Percentiles rank a stretch among this genome's conserved stretches.
Conservation (phyloP, 345 rosid genomes). For the Camelina laxa region DNA sequence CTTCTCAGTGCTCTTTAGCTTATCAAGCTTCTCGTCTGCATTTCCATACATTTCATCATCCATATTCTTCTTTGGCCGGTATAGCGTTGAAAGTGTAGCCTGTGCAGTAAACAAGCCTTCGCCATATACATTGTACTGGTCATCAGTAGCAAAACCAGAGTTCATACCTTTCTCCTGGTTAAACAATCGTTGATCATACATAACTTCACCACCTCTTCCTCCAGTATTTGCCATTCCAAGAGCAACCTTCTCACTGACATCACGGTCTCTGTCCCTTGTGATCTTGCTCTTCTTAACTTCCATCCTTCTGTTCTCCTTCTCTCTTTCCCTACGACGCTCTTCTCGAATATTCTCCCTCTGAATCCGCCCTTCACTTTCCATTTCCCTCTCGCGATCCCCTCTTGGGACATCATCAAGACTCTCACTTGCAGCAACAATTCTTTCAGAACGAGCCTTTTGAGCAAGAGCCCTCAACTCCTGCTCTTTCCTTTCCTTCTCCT, state of each 20-base stretch:
- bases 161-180: slow-evolving; percentile 98
- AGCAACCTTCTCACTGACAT: slow-evolving; percentile 90
- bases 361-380: slow-evolving; percentile 72
- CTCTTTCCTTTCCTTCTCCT: slow-evolving; percentile 84
- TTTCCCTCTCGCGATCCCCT: not conserved
- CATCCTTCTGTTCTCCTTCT: slow-evolving; percentile 32
- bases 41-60: slow-evolving; percentile 85
- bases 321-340: slow-evolving; percentile 90
- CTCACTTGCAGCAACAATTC: slow-evolving; percentile 68
- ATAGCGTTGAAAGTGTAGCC: slow-evolving; percentile 82
- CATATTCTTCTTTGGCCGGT: slow-evolving; percentile 73
- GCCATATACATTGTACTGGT: slow-evolving; percentile 89
- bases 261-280: slow-evolving; percentile 84
- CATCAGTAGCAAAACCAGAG: slow-evolving; percentile 91
- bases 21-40: slow-evolving; percentile 78
- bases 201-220: slow-evolving; percentile 78
- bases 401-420: slow-evolving; percentile 57
- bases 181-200: slow-evolving; percentile 88
- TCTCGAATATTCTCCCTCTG: slow-evolving; percentile 84
- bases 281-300: slow-evolving; percentile 79
- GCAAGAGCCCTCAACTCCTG: slow-evolving; percentile 82
- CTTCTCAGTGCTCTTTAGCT: slow-evolving; percentile 70
- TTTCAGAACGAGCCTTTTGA: slow-evolving; percentile 89
- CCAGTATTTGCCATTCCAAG: slow-evolving; percentile 92
- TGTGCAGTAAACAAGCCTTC: slow-evolving; percentile 87